These are phyloP conservation scores for Crithidia expoeki DNA, from an alignment of 208 protist genomes.

Conservation along the genomic window DNA sequence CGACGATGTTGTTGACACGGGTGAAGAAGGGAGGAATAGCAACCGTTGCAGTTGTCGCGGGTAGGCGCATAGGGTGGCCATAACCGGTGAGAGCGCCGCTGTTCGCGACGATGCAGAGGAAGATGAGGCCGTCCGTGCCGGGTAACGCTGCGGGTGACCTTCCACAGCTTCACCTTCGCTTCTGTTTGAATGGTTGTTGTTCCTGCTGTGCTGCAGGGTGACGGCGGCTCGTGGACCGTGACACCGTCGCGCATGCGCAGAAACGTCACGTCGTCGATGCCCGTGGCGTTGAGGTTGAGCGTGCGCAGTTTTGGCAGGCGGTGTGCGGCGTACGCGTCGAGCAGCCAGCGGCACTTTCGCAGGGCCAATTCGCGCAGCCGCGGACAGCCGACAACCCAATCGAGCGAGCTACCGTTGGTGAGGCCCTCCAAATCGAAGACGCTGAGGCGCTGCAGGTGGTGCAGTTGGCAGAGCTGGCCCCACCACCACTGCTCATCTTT, in stretches of 20 bases:
- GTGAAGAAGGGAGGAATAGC: neutral
- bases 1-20: neutral
- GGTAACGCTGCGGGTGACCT: too few species aligned
- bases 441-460: constrained; percentile 10
- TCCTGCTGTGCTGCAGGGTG: neutral
- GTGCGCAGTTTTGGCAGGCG: constrained; percentile 13
- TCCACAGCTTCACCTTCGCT: too few species aligned
- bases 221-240: neutral
- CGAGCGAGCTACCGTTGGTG: constrained; percentile 6
- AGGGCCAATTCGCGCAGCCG: constrained; percentile 5
- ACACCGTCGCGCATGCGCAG: constrained; percentile 20
- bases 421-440: constrained; percentile 1
- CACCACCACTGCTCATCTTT: constrained; percentile 18
- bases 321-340: constrained; percentile 25
- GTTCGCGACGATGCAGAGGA: neutral
- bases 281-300: constrained; percentile 17
- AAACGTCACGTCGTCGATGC: constrained; percentile 23
- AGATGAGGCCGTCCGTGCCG: neutral
- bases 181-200: neutral
- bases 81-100: neutral
- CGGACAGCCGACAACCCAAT: constrained; percentile 8
- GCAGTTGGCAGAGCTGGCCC: constrained; percentile 13
- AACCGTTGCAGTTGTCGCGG: neutral
- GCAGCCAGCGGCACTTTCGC: constrained; percentile 22
- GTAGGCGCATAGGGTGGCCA: neutral